phyloP scores from a whole-genome alignment of 1,139 yeast species.

The Pneumocystis sp. region DNA sequence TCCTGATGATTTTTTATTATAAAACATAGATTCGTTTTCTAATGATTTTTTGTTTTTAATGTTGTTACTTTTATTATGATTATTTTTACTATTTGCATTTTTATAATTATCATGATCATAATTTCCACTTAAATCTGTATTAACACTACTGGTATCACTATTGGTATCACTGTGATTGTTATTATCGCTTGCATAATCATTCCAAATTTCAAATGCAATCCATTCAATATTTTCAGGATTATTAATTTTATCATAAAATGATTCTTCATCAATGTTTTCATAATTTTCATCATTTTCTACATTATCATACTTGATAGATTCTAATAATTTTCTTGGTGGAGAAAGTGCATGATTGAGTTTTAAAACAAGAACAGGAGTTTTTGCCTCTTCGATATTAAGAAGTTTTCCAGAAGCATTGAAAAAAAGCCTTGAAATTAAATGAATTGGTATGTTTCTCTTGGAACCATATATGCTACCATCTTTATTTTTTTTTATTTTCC shows the following conservation, averaged over 20 bases:
- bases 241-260: slow-evolving; percentile 12
- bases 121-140: slow-evolving; percentile 18
- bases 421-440: slow-evolving; percentile 32
- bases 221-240: slow-evolving; percentile 27
- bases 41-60: too few species aligned
- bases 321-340: slow-evolving; percentile 9
- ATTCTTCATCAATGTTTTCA: slow-evolving; percentile 21
- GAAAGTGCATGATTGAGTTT: slow-evolving; percentile 30
- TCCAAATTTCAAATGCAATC: slow-evolving; percentile 37
- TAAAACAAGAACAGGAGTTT: slow-evolving; percentile 54
- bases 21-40: neutral
- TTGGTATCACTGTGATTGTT: slow-evolving; percentile 17
- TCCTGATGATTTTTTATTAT: neutral
- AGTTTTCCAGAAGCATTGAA: slow-evolving; percentile 62
- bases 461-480: slow-evolving; percentile 22
- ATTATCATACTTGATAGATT: slow-evolving; percentile 1
- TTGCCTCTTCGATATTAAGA: slow-evolving; percentile 47
- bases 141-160: slow-evolving; percentile 16
- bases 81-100: slow-evolving; percentile 10
- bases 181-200: slow-evolving; percentile 24
- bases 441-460: slow-evolving; percentile 27
- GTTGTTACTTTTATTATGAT: neutral
- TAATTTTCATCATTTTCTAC: slow-evolving; percentile 8
- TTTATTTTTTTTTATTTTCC: slow-evolving; percentile 16
- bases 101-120: slow-evolving; percentile 2